phyloP scores from a whole-genome alignment of 169 alveolate genomes.

The Eimeria praecox region DNA sequence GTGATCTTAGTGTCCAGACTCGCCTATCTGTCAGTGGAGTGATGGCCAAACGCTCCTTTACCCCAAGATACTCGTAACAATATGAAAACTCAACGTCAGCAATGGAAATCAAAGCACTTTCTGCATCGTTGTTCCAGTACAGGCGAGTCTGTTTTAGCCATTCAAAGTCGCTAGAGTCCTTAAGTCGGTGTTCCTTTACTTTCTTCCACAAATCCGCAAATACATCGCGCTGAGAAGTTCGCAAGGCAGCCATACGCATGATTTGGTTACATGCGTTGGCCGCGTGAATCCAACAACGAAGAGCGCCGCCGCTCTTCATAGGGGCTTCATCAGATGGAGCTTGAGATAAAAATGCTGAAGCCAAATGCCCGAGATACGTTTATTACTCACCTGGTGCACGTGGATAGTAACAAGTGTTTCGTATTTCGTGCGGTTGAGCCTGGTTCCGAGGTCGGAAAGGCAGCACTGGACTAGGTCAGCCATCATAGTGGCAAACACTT shows the following conservation, averaged over 20 bases:
- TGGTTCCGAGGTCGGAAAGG: constrained; percentile 93
- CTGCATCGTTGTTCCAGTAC: constrained; percentile 94
- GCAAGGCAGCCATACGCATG: too few species aligned
- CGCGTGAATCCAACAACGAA: background rate
- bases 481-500: constrained; percentile 91
- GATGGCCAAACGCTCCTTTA: constrained; percentile 96
- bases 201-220: constrained; percentile 95
- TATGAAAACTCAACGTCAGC: constrained; percentile 97
- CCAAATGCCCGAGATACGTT: background rate
- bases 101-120: constrained; percentile 93
- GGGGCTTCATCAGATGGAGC: background rate
- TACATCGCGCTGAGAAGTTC: constrained; percentile 93
- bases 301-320: background rate
- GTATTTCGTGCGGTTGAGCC: constrained; percentile 95
- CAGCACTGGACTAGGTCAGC: constrained; percentile 94
- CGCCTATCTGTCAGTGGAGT: constrained; percentile 97
- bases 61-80: constrained; percentile 96
- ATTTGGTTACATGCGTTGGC: background rate
- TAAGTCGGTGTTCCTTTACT: constrained; percentile 93
- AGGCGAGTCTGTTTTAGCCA: constrained; percentile 97
- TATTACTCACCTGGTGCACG: constrained; percentile 91
- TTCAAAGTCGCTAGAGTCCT: constrained; percentile 96
- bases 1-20: background rate
- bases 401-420: constrained; percentile 98
- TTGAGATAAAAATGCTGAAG: background rate